Evolutionary conservation across 257 asterid genomes (phyloP).

Genomic region (Plantago elongata): DNA sequence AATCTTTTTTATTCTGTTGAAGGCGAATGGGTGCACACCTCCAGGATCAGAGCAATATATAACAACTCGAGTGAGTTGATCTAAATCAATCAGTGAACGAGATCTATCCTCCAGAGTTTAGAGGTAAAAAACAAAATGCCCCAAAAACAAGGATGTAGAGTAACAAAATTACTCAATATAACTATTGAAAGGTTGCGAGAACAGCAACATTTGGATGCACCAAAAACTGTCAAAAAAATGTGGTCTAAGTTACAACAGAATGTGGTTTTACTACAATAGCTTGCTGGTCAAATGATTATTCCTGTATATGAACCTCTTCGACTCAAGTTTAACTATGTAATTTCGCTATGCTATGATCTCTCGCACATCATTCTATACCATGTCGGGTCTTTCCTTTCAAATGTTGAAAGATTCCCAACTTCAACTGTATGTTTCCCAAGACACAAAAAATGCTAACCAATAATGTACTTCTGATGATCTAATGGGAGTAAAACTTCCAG

Average conservation of each 20-base stretch:
- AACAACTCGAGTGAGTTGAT: too few relatives aligned
- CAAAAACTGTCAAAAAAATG: not conserved
- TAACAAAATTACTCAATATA: too few relatives aligned
- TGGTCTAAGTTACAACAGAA: constrained; percentile 2
- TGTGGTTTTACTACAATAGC: constrained; percentile 20
- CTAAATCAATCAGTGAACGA: too few relatives aligned
- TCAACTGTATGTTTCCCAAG: constrained; percentile 25
- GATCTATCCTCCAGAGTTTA: too few relatives aligned
- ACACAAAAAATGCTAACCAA: constrained; percentile 40
- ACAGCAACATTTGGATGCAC: not conserved
- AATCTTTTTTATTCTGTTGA: too few relatives aligned
- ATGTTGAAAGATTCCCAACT: constrained; percentile 25
- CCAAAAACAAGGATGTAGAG: too few relatives aligned
- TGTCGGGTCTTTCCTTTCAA: constrained; percentile 17
- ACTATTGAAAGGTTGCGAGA: not conserved
- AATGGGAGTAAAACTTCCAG: constrained; percentile 23
- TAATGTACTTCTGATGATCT: constrained; percentile 17
- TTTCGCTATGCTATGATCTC: constrained; percentile 16
- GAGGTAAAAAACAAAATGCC: too few relatives aligned
- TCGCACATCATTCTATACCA: constrained; percentile 40
- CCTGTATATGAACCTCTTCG: constrained; percentile 26
- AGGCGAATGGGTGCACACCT: too few relatives aligned
- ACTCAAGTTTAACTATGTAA: constrained; percentile 33
- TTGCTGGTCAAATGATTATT: constrained; percentile 17
- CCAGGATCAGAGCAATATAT: too few relatives aligned